Base-by-base conservation (phyloP, 2,329 filamentous ascomycete genomes). In the Sphaerulina vaccinii region DNA sequence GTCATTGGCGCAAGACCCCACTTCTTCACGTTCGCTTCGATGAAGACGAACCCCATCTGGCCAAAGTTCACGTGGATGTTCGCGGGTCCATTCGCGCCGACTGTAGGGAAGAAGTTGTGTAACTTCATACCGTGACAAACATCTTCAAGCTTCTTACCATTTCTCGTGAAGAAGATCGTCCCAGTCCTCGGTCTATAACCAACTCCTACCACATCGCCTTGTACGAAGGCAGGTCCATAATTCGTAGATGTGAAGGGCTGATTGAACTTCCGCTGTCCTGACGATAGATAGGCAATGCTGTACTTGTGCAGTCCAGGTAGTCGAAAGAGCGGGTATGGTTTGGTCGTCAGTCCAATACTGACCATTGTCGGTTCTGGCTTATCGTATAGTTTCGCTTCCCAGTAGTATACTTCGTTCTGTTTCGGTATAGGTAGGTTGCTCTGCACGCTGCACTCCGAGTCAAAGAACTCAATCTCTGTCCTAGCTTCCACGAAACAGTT, bases 11-110 rank as follows among this genome's bases (percentile, higher is more conserved):
- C 93, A 49, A 99, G 77, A 1, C 93, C 93, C 93, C 93, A 99
- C 78, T 97, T 99, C 83, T 99, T 99, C 55, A 99, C 93, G 65
- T 99, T 99, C 56, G 92, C 93, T 73, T 99, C 93, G 63, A 99
- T 97, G 67, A 97, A 99, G 42, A 99, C 93, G 67, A 97, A 99
- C 27, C 93, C 93, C 66, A 93, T 89, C 70, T 99, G 93, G 6
- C 93, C 93, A 69, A 99, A 95, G 70, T 99, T 99, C 68, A 97
- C 93, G 68, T 99, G 92, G 1, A 99, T 83, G 24, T 86, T 86
- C 64, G 89, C 91, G 13, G 93, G 93, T 0, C 93, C 93, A 67
- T 93, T 96, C 51, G 93, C 91, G 37, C 93, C 93, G n/a, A 99
- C 83, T 0, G 93, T 93, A 1, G 93, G 93, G 73, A 99, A 99